Base-by-base conservation (phyloP, 2,329 filamentous ascomycete species). In the Aspergillus pseudonomiae region DNA sequence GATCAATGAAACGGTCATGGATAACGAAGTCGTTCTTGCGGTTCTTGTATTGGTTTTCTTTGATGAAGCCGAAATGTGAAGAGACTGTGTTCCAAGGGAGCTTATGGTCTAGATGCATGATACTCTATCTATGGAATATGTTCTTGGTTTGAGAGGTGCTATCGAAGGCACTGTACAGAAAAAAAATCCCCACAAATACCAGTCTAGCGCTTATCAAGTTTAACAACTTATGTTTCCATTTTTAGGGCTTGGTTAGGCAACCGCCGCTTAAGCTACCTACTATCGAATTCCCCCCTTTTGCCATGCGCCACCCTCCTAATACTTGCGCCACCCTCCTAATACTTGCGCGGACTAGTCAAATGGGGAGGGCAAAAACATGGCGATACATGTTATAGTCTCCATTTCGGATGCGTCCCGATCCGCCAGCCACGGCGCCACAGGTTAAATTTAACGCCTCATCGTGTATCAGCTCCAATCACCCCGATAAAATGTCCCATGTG, bases 61-160 rank as follows among this genome's bases (percentile, higher is more conserved):
- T 36, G 16, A 54, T 36, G 21, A 54, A 54, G 32, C n/a, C 19
- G 9, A 54, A 54, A 11, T 54, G 52, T 3, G 52, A 36, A 21
- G 52, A 54, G 7, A 36, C 6, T 36, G 52, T 54, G 21, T 54
- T 54, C 30, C 52, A 26, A 11, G 52, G 52, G 12, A 54, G 4
- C 21, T 54, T 54, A n/a, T 54, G 52, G 28, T 54, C 21, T 34
- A 54, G 52, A 36, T 54, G 30, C 52, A 54, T 54, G 46, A 19
- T 30, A 4, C 12, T 50, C 24, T 46, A 12, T 28, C 24, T 30
- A 28, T 19, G 46, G 26, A 30, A 28, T 19, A 30, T 28, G 26
- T 30, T 6, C 7, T 28, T 48, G 5, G 6, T 12, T 48, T 48
- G 43, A 45, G 24, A 45, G 12, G 6, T n/a, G 41, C 12, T 11